A percentile compares a stretch with the other conserved stretches of the same genome.
Conservation (phyloP, 768 basidiomycete genomes). For the Clathrus columnatus region DNA sequence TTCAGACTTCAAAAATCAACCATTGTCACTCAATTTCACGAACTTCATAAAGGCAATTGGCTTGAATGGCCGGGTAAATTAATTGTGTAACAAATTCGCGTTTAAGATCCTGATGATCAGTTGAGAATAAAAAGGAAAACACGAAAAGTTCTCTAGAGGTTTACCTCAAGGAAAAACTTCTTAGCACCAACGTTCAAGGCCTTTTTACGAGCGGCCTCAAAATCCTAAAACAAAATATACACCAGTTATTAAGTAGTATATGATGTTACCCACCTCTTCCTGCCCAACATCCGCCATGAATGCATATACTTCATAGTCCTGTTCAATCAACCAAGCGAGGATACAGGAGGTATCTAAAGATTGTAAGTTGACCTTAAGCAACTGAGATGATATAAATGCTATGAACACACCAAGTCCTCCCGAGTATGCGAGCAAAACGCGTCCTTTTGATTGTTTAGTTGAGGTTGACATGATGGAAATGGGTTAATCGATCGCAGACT, state of each 20-base stretch:
- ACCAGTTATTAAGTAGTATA: constrained; percentile 5
- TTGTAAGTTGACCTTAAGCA: background rate
- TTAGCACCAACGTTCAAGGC: constrained; percentile 89
- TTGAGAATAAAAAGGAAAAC: background rate
- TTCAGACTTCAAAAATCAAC: background rate
- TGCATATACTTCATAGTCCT: constrained; percentile 93
- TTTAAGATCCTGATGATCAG: constrained; percentile 63
- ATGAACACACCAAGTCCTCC: constrained; percentile 80
- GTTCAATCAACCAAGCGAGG: constrained; percentile 96
- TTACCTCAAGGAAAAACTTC: constrained; percentile 86
- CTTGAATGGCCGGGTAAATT: constrained; percentile 97
- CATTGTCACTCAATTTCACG: constrained; percentile 9
- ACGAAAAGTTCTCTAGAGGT: constrained; percentile 9
- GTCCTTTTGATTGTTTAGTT: constrained; percentile 41
- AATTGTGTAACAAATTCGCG: constrained; percentile 93
- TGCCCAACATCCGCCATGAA: constrained; percentile 97
- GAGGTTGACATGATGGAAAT: constrained; percentile 3
- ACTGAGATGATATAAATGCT: background rate
- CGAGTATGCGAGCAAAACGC: constrained; percentile 95
- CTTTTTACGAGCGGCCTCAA: constrained; percentile 83
- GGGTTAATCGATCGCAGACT: background rate
- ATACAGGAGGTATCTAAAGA: constrained; percentile 92
- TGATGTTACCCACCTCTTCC: constrained; percentile 54
- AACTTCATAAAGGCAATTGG: constrained; percentile 98
- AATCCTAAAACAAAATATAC: constrained; percentile 52